Evolutionary conservation across 106 monocot species (phyloP).

Genomic region (Chionographis japonica): DNA sequence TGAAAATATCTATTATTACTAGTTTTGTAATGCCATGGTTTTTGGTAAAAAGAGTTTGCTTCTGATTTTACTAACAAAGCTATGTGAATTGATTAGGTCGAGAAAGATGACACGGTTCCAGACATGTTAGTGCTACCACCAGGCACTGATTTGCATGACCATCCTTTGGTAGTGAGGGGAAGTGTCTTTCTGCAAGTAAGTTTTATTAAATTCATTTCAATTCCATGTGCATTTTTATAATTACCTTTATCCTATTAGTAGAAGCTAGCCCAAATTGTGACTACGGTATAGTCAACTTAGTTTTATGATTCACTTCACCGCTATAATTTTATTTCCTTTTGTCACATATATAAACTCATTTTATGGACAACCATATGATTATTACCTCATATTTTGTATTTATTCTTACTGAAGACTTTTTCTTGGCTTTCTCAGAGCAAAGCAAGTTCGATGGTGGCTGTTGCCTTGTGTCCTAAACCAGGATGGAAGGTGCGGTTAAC

Average conservation of each 20-base stretch:
- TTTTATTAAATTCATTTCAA: background rate
- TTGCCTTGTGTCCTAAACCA: slow-evolving; percentile 74
- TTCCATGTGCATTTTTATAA: background rate
- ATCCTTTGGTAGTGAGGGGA: slow-evolving; percentile 78
- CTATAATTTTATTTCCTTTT: too few species aligned
- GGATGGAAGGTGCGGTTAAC: slow-evolving; percentile 70
- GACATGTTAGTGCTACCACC: slow-evolving; percentile 67
- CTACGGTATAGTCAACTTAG: too few species aligned
- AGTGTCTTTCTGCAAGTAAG: slow-evolving; percentile 81
- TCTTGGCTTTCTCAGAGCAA: slow-evolving; percentile 57
- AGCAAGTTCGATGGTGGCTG: slow-evolving; percentile 96
- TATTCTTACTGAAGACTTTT: background rate
- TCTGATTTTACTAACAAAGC: background rate
- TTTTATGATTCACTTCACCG: too few species aligned
- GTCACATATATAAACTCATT: too few species aligned
- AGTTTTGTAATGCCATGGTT: background rate
- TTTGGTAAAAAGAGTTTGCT: background rate
- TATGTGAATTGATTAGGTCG: slow-evolving; percentile 45
- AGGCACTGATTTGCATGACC: slow-evolving; percentile 87
- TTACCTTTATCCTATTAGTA: background rate
- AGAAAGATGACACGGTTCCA: slow-evolving; percentile 70
- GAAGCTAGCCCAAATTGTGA: too few species aligned
- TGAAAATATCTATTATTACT: background rate
- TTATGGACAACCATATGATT: too few species aligned
- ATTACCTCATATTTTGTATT: too few species aligned